These are phyloP conservation scores for Monilinia fructigena DNA, from an alignment of 2,329 filamentous ascomycete genomes.

Conservation along the genomic window DNA sequence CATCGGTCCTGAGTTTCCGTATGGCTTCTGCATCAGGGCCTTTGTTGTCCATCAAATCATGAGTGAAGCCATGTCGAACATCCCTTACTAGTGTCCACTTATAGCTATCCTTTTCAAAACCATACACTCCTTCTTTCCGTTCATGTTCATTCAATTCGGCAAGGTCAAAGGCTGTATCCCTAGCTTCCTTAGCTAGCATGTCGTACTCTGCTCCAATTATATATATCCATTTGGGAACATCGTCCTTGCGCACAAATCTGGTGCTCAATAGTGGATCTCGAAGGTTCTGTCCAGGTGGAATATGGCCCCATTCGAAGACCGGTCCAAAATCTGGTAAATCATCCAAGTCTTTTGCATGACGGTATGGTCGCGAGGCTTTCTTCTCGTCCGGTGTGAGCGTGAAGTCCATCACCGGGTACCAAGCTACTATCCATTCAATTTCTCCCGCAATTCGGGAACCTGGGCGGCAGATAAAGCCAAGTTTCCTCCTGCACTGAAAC, in stretches of 20 bases:
- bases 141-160: slow-evolving; percentile 24
- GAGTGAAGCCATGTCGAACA: slow-evolving; percentile 31
- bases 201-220: slow-evolving; percentile 30
- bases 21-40: slow-evolving; percentile 24
- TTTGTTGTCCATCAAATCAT: slow-evolving; percentile 26
- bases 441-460: slow-evolving; percentile 40
- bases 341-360: slow-evolving; percentile 31
- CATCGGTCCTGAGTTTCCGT: slow-evolving; percentile 23
- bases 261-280: slow-evolving; percentile 33
- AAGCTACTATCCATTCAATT: slow-evolving; percentile 43
- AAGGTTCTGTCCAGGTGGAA: slow-evolving; percentile 32
- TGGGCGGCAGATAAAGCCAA: slow-evolving; percentile 46
- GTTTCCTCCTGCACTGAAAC: slow-evolving; percentile 54
- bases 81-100: slow-evolving; percentile 29
- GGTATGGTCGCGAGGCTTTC: slow-evolving; percentile 39
- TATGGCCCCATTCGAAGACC: slow-evolving; percentile 34
- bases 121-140: slow-evolving; percentile 22
- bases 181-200: slow-evolving; percentile 29
- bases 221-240: slow-evolving; percentile 31
- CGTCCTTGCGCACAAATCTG: slow-evolving; percentile 29
- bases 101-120: slow-evolving; percentile 29
- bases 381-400: slow-evolving; percentile 39
- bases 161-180: slow-evolving; percentile 26
- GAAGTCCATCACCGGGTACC: slow-evolving; percentile 49
- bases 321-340: slow-evolving; percentile 27